These are phyloP conservation scores for Epichloe uncinata DNA, from an alignment of 2,329 filamentous ascomycete species.

Conservation along the genomic window DNA sequence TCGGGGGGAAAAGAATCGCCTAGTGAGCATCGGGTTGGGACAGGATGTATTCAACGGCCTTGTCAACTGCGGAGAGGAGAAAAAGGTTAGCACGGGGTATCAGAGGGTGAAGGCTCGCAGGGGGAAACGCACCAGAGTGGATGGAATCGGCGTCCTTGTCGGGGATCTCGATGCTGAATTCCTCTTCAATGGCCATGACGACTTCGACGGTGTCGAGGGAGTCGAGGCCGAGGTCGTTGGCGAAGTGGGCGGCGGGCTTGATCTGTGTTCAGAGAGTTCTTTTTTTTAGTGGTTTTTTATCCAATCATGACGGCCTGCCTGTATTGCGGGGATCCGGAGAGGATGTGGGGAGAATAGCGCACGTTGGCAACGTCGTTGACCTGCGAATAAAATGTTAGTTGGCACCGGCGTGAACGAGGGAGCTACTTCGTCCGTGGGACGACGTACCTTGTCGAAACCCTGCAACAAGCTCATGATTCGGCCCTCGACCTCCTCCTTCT, in stretches of 20 bases:
- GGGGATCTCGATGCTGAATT: conserved; percentile 87
- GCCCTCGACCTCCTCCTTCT: conserved; percentile 75
- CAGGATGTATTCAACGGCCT: conserved; percentile 89
- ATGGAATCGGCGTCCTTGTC: conserved; percentile 94
- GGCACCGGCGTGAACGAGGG: conserved; percentile 7
- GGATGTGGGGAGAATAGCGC: conserved; percentile 15
- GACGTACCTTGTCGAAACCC: conserved; percentile 77
- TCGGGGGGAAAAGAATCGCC: conserved; percentile 4
- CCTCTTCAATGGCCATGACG: conserved; percentile 98
- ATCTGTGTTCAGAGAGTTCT: conserved; percentile 42
- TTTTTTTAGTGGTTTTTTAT: conserved; percentile 7
- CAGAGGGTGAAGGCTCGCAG: too few species aligned
- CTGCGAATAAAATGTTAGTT: conserved; percentile 26
- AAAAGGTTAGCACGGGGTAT: conserved; percentile 1
- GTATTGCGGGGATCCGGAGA: too few species aligned
- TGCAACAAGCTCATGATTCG: conserved; percentile 86
- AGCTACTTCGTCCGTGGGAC: not conserved
- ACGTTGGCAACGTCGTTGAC: conserved; percentile 55
- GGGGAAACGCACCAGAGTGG: conserved; percentile 63
- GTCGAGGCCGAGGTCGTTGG: conserved; percentile 93
- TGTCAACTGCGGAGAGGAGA: conserved; percentile 56
- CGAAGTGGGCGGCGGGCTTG: conserved; percentile 72
- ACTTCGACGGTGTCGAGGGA: conserved; percentile 98
- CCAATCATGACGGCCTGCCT: not conserved
- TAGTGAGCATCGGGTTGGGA: conserved; percentile 81